Conservation (phyloP, 2,329 filamentous ascomycete genomes). For the Massarina eburnea region DNA sequence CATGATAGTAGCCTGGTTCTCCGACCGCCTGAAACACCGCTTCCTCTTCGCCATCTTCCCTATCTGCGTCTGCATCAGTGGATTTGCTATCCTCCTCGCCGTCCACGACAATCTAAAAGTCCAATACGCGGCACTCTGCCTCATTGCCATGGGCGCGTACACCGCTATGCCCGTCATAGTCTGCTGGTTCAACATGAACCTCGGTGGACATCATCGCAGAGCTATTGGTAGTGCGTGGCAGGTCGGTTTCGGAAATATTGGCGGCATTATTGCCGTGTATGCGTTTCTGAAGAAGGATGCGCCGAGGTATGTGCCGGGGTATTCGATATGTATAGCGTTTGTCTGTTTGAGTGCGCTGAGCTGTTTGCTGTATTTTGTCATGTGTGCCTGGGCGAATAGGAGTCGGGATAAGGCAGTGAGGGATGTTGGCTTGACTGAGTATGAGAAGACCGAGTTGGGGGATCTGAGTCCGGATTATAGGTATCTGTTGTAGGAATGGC, state of each 20-base stretch:
- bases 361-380: constrained; percentile 62
- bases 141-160: constrained; percentile 79
- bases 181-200: constrained; percentile 60
- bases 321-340: constrained; percentile 76
- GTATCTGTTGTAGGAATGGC: constrained; percentile 56
- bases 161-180: constrained; percentile 83
- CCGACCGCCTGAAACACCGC: constrained; percentile 72
- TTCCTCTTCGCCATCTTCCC: constrained; percentile 71
- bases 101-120: constrained; percentile 68
- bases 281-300: constrained; percentile 60
- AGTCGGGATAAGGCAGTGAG: constrained; percentile 53
- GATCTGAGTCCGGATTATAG: constrained; percentile 63
- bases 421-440: constrained; percentile 58
- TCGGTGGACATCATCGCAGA: constrained; percentile 54
- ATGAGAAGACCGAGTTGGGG: constrained; percentile 63
- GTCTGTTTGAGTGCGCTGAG: constrained; percentile 66
- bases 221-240: constrained; percentile 54
- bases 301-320: constrained; percentile 70
- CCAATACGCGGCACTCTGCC: constrained; percentile 79
- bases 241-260: constrained; percentile 53
- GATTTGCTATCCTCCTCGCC: constrained; percentile 73
- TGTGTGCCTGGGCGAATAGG: constrained; percentile 63
- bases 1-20: constrained; percentile 71
- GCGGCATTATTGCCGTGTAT: constrained; percentile 56
- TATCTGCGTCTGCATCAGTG: constrained; percentile 69